Conservation (phyloP, 208 protist genomes). For the Acanthamoeba healyi region DNA sequence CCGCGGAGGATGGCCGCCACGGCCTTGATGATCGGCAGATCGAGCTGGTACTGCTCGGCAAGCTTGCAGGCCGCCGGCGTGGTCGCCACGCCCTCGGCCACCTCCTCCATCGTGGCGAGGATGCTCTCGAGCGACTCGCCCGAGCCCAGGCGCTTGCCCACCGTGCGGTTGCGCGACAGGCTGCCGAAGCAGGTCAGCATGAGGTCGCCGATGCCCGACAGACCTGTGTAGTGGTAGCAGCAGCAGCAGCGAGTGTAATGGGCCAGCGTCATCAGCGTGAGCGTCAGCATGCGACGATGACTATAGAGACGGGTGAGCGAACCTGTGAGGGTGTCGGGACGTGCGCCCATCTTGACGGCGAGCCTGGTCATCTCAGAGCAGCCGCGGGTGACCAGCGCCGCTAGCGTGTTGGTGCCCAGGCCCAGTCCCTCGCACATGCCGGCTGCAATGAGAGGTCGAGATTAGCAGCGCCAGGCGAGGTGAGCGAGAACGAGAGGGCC, state of each 20-base stretch:
- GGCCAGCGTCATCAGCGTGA: too few species aligned
- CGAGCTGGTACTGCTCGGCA: slow-evolving; percentile 76
- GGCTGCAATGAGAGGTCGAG: background rate
- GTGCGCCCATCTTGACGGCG: slow-evolving; percentile 77
- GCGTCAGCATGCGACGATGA: too few species aligned
- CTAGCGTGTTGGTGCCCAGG: slow-evolving; percentile 82
- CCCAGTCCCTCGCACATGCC: slow-evolving; percentile 78
- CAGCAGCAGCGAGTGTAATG: background rate
- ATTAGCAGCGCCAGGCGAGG: background rate
- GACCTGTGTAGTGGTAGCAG: background rate
- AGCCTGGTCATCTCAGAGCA: slow-evolving; percentile 78
- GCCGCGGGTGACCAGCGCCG: slow-evolving; percentile 85
- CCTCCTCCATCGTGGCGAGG: slow-evolving; percentile 74
- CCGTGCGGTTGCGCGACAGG: slow-evolving; percentile 84
- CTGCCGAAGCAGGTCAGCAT: slow-evolving; percentile 85
- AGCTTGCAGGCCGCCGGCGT: slow-evolving; percentile 73
- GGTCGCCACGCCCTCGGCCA: slow-evolving; percentile 80
- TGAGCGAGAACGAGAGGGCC: background rate
- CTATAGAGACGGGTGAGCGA: background rate
- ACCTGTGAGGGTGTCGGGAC: slow-evolving; percentile 75
- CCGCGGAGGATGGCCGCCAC: slow-evolving; percentile 76
- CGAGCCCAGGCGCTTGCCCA: slow-evolving; percentile 77
- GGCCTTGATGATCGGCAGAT: slow-evolving; percentile 81
- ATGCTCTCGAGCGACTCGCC: slow-evolving; percentile 83
- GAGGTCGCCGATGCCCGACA: slow-evolving; percentile 86